phyloP scores from a whole-genome alignment of 2,329 filamentous ascomycete species.

The Pezicula radicicola region DNA sequence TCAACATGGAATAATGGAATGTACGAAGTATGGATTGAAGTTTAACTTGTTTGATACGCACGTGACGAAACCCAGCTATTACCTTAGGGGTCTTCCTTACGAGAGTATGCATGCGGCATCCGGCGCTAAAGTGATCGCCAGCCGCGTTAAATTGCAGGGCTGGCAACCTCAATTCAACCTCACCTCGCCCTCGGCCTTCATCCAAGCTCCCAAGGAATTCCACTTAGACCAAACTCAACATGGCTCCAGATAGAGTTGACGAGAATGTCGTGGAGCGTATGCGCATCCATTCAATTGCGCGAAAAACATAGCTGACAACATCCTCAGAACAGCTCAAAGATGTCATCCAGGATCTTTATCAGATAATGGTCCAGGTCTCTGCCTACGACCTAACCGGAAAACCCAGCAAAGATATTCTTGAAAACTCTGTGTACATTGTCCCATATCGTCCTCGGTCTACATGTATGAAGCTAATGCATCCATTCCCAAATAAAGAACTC shows the following conservation, averaged over 20 bases:
- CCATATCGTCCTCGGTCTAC: constrained; percentile 1
- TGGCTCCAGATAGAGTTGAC: constrained; percentile 33
- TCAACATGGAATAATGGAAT: too few species aligned
- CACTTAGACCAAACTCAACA: constrained; percentile 9
- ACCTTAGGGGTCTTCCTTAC: too few species aligned
- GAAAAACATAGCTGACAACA: neutral
- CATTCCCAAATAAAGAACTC: constrained; percentile 30
- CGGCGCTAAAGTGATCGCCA: too few species aligned
- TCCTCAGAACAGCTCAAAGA: constrained; percentile 54
- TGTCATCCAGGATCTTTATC: constrained; percentile 61
- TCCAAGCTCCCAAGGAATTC: neutral
- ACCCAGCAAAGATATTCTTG: constrained; percentile 48
- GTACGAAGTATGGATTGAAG: too few species aligned
- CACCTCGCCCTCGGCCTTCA: neutral
- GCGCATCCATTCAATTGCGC: constrained; percentile 1
- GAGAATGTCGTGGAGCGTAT: constrained; percentile 34
- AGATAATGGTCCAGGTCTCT: constrained; percentile 59
- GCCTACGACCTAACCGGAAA: constrained; percentile 56
- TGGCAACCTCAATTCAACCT: neutral
- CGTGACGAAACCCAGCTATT: too few species aligned
- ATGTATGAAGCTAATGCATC: neutral
- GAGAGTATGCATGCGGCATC: too few species aligned
- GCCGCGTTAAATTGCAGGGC: neutral
- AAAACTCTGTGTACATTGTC: constrained; percentile 43
- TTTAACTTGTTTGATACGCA: too few species aligned